A percentile compares a stretch with the other conserved stretches of the same genome.
Conservation (phyloP, 805 yeast genomes). For the Cyberlindnera amylophila region DNA sequence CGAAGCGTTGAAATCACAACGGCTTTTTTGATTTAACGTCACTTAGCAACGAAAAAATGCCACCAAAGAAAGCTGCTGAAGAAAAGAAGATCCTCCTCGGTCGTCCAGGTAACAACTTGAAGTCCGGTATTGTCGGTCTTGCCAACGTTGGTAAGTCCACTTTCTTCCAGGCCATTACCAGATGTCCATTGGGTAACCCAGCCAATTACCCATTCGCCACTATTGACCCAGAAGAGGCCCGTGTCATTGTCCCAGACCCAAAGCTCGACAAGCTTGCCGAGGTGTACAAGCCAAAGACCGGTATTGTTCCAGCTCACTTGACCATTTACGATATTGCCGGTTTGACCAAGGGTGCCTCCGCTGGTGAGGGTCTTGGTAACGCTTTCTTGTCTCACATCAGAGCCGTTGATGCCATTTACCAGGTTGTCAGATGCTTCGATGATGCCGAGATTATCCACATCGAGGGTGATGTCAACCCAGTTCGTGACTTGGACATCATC, state of each 20-base stretch:
- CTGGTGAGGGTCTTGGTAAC: constrained; percentile 97
- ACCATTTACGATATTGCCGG: constrained; percentile 98
- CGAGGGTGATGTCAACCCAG: constrained; percentile 95
- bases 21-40: too few relatives aligned
- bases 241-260: constrained; percentile 89
- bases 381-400: constrained; percentile 95
- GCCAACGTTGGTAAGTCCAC: constrained; percentile 96
- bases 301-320: constrained; percentile 80
- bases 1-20: background rate
- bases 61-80: constrained; percentile 65
- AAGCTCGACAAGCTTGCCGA: constrained; percentile 75
- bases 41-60: constrained; percentile 52
- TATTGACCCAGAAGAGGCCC: constrained; percentile 96
- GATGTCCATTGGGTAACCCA: constrained; percentile 90
- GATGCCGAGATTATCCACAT: constrained; percentile 97
- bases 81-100: constrained; percentile 77
- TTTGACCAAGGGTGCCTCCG: constrained; percentile 92
- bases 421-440: constrained; percentile 95
- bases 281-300: constrained; percentile 76
- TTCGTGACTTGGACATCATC: constrained; percentile 89
- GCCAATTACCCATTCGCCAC: constrained; percentile 99
- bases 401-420: constrained; percentile 96
- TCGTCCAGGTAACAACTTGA: constrained; percentile 73
- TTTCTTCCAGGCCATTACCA: constrained; percentile 94
- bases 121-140: constrained; percentile 90